A percentile compares a stretch with the other conserved stretches of the same genome.
Conservation (phyloP, 192 early-diverging fungal species). For the Coemansia sp. region DNA sequence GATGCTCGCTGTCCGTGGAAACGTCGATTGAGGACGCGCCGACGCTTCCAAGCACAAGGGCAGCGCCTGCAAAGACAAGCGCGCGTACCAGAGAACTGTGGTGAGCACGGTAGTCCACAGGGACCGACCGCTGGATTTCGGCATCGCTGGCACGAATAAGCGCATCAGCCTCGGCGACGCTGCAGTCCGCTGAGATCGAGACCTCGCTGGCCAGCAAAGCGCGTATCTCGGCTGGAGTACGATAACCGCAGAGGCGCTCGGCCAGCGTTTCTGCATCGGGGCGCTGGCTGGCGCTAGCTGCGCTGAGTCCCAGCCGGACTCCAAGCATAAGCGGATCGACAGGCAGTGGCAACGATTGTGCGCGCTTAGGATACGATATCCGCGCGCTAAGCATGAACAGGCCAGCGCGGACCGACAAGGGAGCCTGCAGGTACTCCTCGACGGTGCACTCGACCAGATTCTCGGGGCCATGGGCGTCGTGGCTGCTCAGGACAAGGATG, state of each 20-base stretch:
- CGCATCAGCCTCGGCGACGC: background rate
- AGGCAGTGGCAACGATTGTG: background rate
- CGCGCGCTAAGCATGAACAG: slow-evolving; percentile 19
- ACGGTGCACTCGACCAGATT: slow-evolving; percentile 21
- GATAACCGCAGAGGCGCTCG: background rate
- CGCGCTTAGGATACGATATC: slow-evolving; percentile 8
- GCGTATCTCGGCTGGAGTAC: slow-evolving; percentile 3
- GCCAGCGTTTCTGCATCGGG: background rate
- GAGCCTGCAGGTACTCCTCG: slow-evolving; percentile 15
- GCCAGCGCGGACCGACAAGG: background rate
- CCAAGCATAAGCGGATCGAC: slow-evolving; percentile 23
- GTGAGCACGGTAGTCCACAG: slow-evolving; percentile 10
- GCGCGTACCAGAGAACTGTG: slow-evolving; percentile 14
- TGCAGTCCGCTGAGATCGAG: background rate
- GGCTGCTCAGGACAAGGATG: slow-evolving; percentile 20
- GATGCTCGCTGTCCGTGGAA: background rate
- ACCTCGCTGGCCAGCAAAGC: background rate
- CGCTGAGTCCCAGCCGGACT: slow-evolving; percentile 2
- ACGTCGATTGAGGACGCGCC: background rate
- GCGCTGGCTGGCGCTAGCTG: background rate
- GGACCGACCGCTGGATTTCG: background rate
- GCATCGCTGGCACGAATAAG: background rate
- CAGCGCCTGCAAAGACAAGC: slow-evolving; percentile 19
- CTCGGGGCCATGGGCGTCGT: background rate
- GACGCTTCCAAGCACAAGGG: background rate